These are phyloP conservation scores for Dictyostelium capitatum DNA, from an alignment of 78 protist species.

Conservation along the genomic window DNA sequence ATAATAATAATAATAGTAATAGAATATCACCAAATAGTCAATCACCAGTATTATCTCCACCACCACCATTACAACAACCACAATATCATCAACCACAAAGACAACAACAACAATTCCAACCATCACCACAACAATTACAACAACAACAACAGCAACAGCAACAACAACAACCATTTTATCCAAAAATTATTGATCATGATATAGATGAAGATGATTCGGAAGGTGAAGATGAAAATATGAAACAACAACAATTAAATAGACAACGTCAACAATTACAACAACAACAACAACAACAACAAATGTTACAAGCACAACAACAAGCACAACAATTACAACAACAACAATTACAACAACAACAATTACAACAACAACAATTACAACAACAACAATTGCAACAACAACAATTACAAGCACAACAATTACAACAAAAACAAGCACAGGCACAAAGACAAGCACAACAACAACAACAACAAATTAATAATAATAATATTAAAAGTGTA, in stretches of 20 bases:
- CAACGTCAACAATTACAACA: background rate
- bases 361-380: background rate
- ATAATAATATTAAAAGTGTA: background rate
- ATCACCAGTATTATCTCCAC: background rate
- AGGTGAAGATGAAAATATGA: background rate
- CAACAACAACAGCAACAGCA: slow-evolving; percentile 15
- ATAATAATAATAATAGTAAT: too few relatives aligned
- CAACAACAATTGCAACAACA: background rate
- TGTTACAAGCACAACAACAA: background rate
- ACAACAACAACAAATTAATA: background rate
- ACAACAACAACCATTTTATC: background rate
- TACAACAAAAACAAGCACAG: background rate
- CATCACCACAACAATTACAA: background rate
- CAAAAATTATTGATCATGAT: background rate
- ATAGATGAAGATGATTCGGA: background rate
- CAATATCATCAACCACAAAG: slow-evolving; percentile 20
- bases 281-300: background rate
- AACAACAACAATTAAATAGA: background rate
- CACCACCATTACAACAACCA: background rate
- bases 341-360: slow-evolving; percentile 13
- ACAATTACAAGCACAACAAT: background rate
- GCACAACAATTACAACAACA: background rate
- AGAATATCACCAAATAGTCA: background rate
- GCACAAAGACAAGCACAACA: background rate
- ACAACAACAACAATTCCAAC: background rate